Evolutionary conservation across 192 early-diverging fungal genomes (phyloP).

Genomic region (Rhizoclosmatium globosum): DNA sequence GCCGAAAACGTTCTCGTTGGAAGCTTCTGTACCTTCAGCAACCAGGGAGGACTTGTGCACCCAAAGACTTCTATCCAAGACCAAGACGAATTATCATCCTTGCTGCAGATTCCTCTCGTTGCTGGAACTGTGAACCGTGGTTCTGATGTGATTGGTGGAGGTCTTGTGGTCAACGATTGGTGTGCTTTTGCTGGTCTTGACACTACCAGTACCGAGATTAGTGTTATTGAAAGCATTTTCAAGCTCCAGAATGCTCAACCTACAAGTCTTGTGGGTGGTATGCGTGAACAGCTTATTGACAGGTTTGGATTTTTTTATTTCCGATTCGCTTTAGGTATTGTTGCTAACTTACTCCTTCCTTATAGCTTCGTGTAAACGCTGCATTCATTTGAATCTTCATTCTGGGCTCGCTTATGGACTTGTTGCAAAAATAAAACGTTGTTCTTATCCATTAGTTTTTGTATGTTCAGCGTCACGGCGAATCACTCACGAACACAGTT

Average conservation of each 20-base stretch:
- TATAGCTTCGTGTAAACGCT: too few relatives aligned
- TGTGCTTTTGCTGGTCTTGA: constrained; percentile 96
- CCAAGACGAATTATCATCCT: constrained; percentile 96
- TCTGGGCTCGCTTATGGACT: too few relatives aligned
- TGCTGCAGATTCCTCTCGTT: constrained; percentile 97
- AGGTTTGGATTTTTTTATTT: constrained; percentile 12
- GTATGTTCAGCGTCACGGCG: too few relatives aligned
- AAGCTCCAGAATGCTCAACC: constrained; percentile 93
- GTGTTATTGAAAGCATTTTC: constrained; percentile 97
- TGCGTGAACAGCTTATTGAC: constrained; percentile 95
- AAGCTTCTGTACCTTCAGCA: constrained; percentile 93
- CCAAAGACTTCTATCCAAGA: constrained; percentile 95
- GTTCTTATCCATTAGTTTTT: too few relatives aligned
- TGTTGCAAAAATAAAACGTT: too few relatives aligned
- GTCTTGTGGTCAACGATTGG: constrained; percentile 99
- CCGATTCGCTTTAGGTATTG: too few relatives aligned
- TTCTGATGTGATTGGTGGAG: constrained; percentile 96
- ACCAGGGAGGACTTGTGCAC: constrained; percentile 97
- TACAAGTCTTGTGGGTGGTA: constrained; percentile 89
- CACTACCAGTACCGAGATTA: constrained; percentile 95
- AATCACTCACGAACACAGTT: too few relatives aligned
- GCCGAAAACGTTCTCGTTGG: constrained; percentile 98
- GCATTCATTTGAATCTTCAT: too few relatives aligned
- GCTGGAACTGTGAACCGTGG: constrained; percentile 99
- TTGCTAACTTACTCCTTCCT: too few relatives aligned